phyloP scores from a whole-genome alignment of 768 basidiomycete genomes.

The Terana coerulea region DNA sequence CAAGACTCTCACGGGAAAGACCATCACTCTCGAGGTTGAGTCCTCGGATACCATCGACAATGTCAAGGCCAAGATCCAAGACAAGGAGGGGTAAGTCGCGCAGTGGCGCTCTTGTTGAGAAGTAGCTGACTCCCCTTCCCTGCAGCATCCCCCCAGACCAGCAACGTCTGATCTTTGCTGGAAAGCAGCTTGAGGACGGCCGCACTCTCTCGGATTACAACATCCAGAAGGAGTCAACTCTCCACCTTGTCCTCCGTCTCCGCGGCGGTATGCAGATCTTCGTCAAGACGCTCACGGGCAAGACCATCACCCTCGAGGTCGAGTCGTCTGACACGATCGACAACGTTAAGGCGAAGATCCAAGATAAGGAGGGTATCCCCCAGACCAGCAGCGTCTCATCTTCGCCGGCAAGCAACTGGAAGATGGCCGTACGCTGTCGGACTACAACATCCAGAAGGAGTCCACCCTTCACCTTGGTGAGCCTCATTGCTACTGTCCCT shows the following conservation, averaged over 20 bases:
- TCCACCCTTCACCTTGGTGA: constrained; percentile 74
- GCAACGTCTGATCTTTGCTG: constrained; percentile 77
- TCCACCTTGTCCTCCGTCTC: constrained; percentile 41
- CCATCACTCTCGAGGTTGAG: constrained; percentile 72
- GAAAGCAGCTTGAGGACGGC: constrained; percentile 83
- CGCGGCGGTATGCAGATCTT: constrained; percentile 74
- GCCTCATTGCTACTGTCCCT: constrained; percentile 12
- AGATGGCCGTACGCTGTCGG: constrained; percentile 86
- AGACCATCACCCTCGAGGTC: constrained; percentile 88
- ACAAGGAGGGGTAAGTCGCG: constrained; percentile 72
- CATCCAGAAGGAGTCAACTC: constrained; percentile 31
- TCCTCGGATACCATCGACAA: constrained; percentile 70
- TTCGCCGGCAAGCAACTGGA: constrained; percentile 96
- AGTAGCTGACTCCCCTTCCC: not conserved
- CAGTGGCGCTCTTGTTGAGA: not conserved
- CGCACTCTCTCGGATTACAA: constrained; percentile 63
- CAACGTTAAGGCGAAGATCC: constrained; percentile 80
- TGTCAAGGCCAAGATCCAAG: constrained; percentile 81
- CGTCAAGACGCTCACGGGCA: constrained; percentile 84
- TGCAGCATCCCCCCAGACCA: constrained; percentile 73
- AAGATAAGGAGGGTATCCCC: constrained; percentile 84
- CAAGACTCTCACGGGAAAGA: constrained; percentile 69
- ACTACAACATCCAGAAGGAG: constrained; percentile 96
- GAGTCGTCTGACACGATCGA: constrained; percentile 77
- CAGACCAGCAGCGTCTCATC: constrained; percentile 93